Evolutionary conservation across 2,329 filamentous ascomycete species (phyloP).

Genomic region (Apiospora sp.): DNA sequence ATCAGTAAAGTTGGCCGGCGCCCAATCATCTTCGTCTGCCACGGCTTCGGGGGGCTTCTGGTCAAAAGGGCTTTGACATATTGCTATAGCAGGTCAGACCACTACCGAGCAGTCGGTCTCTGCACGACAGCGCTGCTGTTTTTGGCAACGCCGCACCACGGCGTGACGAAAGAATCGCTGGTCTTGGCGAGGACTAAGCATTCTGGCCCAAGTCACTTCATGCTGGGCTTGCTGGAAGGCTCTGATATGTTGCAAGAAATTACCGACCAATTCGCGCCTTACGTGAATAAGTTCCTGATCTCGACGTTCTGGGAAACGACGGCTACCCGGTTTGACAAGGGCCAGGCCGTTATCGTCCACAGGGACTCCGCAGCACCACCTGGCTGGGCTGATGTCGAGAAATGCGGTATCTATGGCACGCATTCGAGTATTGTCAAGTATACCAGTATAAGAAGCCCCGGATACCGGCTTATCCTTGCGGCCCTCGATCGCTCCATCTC

Average conservation of each 20-base stretch:
- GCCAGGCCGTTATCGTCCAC: background rate
- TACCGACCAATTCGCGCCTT: background rate
- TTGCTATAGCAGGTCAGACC: slow-evolving; percentile 27
- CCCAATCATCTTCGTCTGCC: slow-evolving; percentile 24
- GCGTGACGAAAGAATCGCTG: slow-evolving; percentile 27
- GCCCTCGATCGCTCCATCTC: background rate
- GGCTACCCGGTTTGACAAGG: background rate
- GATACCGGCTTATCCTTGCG: background rate
- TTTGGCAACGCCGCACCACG: slow-evolving; percentile 28
- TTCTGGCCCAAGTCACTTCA: background rate
- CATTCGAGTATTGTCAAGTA: background rate
- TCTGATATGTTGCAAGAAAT: background rate
- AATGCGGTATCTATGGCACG: background rate
- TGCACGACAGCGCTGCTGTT: slow-evolving; percentile 28
- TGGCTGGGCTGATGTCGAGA: background rate
- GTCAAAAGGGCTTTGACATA: slow-evolving; percentile 28
- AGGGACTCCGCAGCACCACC: background rate
- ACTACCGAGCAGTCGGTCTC: slow-evolving; percentile 27
- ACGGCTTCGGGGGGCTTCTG: slow-evolving; percentile 28
- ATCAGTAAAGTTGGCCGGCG: background rate
- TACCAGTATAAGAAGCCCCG: background rate
- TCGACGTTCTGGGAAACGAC: background rate
- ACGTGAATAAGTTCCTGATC: background rate
- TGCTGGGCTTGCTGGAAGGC: background rate
- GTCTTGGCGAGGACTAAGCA: background rate